A percentile compares a stretch with the other conserved stretches of the same genome.
These are phyloP conservation scores for Thelephora aurantiotincta DNA, from an alignment of 768 basidiomycete species.

Conservation along the genomic window DNA sequence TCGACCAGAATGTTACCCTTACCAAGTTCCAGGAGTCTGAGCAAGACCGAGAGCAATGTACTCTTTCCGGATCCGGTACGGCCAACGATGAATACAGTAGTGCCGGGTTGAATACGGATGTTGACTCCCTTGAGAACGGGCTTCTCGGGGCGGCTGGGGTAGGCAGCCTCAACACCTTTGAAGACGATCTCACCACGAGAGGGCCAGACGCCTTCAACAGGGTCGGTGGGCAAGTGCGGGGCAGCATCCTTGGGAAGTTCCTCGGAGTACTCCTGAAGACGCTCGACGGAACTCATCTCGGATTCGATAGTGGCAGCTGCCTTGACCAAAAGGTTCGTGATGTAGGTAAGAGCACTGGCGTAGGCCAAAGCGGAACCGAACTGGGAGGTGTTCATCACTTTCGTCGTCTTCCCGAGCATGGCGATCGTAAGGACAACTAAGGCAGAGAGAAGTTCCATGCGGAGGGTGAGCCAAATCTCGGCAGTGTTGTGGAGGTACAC, in stretches of 20 bases:
- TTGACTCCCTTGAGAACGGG: constrained; percentile 27
- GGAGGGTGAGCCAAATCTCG: constrained; percentile 20
- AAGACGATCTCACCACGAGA: constrained; percentile 25
- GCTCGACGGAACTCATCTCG: constrained; percentile 7
- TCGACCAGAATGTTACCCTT: constrained; percentile 1
- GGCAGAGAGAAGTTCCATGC: constrained; percentile 18
- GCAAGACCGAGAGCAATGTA: constrained; percentile 2
- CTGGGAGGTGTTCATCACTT: constrained; percentile 10
- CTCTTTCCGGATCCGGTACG: constrained; percentile 35
- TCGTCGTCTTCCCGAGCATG: constrained; percentile 15
- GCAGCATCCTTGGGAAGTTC: constrained; percentile 7
- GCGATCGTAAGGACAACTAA: constrained; percentile 12
- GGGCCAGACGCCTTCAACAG: constrained; percentile 22
- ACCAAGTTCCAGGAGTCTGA: constrained; percentile 1
- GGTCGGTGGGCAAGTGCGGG: neutral
- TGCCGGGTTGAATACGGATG: constrained; percentile 32
- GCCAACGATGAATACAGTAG: constrained; percentile 40
- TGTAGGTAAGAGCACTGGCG: constrained; percentile 8
- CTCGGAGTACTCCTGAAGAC: constrained; percentile 9
- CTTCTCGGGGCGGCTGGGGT: constrained; percentile 31
- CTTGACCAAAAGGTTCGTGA: constrained; percentile 3
- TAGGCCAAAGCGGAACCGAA: constrained; percentile 18
- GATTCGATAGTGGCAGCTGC: constrained; percentile 2
- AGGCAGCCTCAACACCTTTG: constrained; percentile 18
- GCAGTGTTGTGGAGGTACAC: constrained; percentile 13